phyloP scores from a whole-genome alignment of 192 early-diverging fungal genomes.

The Coemansia sp. region DNA sequence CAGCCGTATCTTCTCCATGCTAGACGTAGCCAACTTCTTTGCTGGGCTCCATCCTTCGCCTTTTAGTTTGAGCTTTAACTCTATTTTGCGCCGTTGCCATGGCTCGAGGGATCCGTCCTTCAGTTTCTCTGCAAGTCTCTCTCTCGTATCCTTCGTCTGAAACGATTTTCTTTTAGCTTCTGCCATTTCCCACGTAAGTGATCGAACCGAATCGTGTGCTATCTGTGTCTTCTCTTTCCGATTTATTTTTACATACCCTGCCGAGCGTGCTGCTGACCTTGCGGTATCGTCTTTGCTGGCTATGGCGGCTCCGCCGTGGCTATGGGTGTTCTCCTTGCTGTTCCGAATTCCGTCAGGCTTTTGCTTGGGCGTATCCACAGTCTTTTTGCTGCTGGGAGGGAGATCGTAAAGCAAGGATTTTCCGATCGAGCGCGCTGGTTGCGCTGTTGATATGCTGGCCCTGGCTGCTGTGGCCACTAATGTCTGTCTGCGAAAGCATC shows the following conservation, averaged over 20 bases:
- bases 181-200: constrained; percentile 27
- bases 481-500: neutral
- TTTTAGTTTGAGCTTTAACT: constrained; percentile 44
- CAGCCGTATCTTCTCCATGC: constrained; percentile 53
- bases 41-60: constrained; percentile 32
- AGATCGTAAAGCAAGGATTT: constrained; percentile 2
- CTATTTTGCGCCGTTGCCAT: constrained; percentile 56
- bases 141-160: constrained; percentile 14
- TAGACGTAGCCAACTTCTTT: constrained; percentile 48
- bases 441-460: constrained; percentile 1
- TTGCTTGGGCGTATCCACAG: neutral
- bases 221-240: neutral
- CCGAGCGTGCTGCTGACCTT: neutral
- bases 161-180: constrained; percentile 25
- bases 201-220: constrained; percentile 2
- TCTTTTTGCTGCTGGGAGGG: neutral
- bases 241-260: constrained; percentile 31
- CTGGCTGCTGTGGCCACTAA: neutral
- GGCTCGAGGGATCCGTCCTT: constrained; percentile 28
- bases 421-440: neutral
- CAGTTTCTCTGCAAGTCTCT: constrained; percentile 18
- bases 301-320: neutral
- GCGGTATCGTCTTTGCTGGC: neutral
- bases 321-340: neutral
- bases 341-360: neutral